These are phyloP conservation scores for Spathaspora arborariae DNA, from an alignment of 805 yeast genomes.

Conservation along the genomic window DNA sequence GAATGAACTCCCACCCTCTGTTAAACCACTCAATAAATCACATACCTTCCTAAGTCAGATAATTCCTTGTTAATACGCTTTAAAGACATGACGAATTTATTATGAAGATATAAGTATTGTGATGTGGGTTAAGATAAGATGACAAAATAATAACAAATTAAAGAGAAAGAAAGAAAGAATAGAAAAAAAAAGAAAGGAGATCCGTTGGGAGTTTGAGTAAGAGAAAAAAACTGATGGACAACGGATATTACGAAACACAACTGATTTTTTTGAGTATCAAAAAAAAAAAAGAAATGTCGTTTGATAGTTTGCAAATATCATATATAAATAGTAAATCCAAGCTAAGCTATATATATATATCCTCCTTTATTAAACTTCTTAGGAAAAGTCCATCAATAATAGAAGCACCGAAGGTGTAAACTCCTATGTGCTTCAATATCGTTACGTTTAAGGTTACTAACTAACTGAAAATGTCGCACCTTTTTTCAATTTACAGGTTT, in stretches of 20 bases:
- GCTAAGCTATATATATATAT: too few species aligned
- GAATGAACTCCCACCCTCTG: background rate
- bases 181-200: conserved; percentile 1
- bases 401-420: too few species aligned
- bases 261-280: background rate
- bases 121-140: background rate
- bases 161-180: background rate
- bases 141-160: background rate
- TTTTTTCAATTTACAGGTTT: background rate
- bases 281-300: background rate
- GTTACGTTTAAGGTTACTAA: too few species aligned
- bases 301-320: too few species aligned
- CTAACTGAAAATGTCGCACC: background rate
- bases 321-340: too few species aligned
- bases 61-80: conserved; percentile 96
- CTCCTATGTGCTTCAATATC: too few species aligned
- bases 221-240: conserved; percentile 1
- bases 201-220: background rate
- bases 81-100: conserved; percentile 59
- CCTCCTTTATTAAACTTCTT: too few species aligned
- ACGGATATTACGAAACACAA: background rate
- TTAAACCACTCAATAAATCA: background rate
- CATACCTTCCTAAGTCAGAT: conserved; percentile 90
- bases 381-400: too few species aligned
- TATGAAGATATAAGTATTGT: background rate